Percentiles rank a stretch among this genome's conserved stretches.
phyloP scores from a whole-genome alignment of 202 grass and related monocot species.

The Miscanthus sacchariflorus region DNA sequence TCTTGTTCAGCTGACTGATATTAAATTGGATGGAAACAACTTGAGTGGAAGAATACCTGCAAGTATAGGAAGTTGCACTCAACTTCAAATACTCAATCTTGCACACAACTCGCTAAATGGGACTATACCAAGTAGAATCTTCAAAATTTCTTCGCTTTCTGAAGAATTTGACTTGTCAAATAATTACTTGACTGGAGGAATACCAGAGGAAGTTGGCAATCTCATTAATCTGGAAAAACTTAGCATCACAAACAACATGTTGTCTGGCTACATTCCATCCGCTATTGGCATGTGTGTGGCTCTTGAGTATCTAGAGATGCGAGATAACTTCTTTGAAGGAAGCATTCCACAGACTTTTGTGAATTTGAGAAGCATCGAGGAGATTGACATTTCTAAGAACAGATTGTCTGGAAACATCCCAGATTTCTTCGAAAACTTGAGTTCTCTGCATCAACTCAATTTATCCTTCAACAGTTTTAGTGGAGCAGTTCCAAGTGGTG shows the following conservation, averaged over 20 bases:
- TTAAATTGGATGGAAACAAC: too few relatives aligned
- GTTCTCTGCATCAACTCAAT: slow-evolving; percentile 49
- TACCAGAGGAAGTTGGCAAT: too few relatives aligned
- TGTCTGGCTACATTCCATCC: slow-evolving; percentile 48
- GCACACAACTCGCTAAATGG: too few relatives aligned
- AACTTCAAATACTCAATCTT: too few relatives aligned
- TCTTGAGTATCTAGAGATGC: slow-evolving; percentile 50
- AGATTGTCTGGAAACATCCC: slow-evolving; percentile 56
- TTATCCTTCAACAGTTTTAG: slow-evolving; percentile 65
- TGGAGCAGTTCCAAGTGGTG: slow-evolving; percentile 44
- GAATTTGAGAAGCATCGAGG: slow-evolving; percentile 27
- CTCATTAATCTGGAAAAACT: not conserved
- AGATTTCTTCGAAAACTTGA: slow-evolving; percentile 39
- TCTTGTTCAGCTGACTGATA: too few relatives aligned
- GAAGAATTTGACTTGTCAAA: too few relatives aligned
- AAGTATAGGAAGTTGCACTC: too few relatives aligned
- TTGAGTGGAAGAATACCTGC: too few relatives aligned
- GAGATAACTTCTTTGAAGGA: slow-evolving; percentile 56
- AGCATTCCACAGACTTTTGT: slow-evolving; percentile 42
- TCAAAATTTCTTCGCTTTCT: too few relatives aligned
- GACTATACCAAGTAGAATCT: too few relatives aligned
- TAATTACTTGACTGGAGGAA: too few relatives aligned
- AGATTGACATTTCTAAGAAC: slow-evolving; percentile 58
- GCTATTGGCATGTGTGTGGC: slow-evolving; percentile 40
- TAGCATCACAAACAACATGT: slow-evolving; percentile 54